Conservation (phyloP, 2,329 filamentous ascomycete species). For the Cercospora nicotianae region DNA sequence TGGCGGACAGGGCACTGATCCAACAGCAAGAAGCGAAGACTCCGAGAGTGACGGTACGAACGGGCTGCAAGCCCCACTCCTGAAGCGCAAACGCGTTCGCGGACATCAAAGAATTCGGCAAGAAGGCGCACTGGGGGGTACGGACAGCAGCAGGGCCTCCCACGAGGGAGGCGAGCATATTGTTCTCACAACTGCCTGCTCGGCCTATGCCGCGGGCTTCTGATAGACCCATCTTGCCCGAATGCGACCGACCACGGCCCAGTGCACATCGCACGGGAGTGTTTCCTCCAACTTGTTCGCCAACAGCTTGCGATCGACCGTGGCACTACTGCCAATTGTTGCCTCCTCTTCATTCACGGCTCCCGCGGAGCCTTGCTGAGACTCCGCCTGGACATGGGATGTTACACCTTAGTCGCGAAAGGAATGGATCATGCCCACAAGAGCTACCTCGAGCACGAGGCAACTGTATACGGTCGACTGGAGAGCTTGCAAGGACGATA, state of each 20-base stretch:
- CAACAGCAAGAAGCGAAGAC: no score
- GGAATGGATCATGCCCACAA: slow-evolving; percentile 7
- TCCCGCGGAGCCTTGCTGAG: not conserved
- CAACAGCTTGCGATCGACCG: not conserved
- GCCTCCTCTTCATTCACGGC: not conserved
- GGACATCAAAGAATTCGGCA: not conserved
- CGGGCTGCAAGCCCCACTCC: not conserved
- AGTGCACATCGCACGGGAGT: not conserved
- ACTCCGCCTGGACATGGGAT: not conserved
- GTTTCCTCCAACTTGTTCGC: not conserved
- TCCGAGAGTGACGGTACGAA: no score
- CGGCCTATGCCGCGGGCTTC: not conserved
- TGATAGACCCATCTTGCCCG: not conserved
- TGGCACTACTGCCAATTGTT: not conserved
- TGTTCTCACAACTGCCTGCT: not conserved
- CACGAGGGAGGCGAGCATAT: not conserved
- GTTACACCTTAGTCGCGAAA: slow-evolving; percentile 5
- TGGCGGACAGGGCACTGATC: no score
- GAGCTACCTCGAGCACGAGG: no score
- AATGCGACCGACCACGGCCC: not conserved
- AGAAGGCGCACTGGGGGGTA: not conserved
- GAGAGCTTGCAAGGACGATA: no score
- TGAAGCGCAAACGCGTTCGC: not conserved
- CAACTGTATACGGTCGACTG: no score
- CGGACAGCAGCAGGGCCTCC: not conserved